Evolutionary conservation across 306 rosid genomes (phyloP).

Genomic region (Lotus japonicus): DNA sequence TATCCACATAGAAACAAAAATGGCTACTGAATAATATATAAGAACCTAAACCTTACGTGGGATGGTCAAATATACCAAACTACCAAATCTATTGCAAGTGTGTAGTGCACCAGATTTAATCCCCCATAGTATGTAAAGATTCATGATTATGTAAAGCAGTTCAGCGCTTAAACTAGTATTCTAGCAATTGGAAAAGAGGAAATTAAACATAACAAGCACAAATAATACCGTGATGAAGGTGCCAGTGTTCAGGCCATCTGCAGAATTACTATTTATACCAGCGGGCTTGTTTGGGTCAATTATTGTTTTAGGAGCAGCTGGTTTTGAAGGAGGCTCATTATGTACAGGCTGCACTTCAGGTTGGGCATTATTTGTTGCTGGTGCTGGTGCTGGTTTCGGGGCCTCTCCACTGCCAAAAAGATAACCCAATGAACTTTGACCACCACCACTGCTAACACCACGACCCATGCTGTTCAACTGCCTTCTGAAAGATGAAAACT

Average conservation of each 20-base stretch:
- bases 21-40: neutral
- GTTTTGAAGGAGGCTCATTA: conserved; percentile 51
- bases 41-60: neutral
- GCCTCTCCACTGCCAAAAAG: conserved; percentile 93
- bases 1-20: neutral
- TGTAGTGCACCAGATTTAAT: neutral
- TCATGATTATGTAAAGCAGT: neutral
- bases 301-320: conserved; percentile 33
- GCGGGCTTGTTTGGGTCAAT: conserved; percentile 78
- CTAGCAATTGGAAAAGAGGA: neutral
- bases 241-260: conserved; percentile 96
- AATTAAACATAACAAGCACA: neutral
- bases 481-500: conserved; percentile 16
- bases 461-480: conserved; percentile 77
- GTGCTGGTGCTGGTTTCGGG: conserved; percentile 79
- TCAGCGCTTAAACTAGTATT: neutral
- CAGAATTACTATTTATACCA: conserved; percentile 84
- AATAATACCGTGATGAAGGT: conserved; percentile 81
- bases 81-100: neutral
- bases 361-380: conserved; percentile 42
- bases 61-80: conserved; percentile 4
- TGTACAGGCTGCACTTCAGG: conserved; percentile 42
- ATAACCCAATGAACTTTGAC: conserved; percentile 97
- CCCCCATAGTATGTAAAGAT: neutral
- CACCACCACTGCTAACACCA: conserved; percentile 98